Evolutionary conservation across 768 basidiomycete genomes (phyloP), one percentile per base, ranked within the genome.

Genomic region (Boletus insuetus): DNA sequence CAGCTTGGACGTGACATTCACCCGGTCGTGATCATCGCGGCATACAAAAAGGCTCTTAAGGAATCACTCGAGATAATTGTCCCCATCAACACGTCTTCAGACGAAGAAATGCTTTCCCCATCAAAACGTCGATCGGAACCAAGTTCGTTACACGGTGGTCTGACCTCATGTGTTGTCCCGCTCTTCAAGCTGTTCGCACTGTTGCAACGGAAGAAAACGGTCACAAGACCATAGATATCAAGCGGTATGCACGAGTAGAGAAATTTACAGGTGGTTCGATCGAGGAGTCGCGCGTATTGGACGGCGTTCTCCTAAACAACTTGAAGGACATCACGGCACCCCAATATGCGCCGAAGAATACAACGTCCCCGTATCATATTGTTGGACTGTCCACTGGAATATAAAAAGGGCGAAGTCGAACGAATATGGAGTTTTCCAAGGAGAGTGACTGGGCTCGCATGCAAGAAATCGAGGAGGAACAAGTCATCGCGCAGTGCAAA

Each of bases 361-460:
- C 82, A 79, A 58, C 90, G 92, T 61, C 97, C 96, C 4, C 75
- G 94, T 11, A 89, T 99, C 46, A 76, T 98, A 22, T 73, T 99
- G 40, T 75, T 98, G 39, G 94, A 97, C 71, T 98, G 95, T 71
- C 94, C 96, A 10, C 74, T 98, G 53, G 96, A 98, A 76, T 98
- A 99, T 77, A 99, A 98, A 77, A 98, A 98, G 79, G 96, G 96
- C 24, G 97, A 98, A 85, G 82, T 53, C 96, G 98, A 74, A 98
- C 96, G 55, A 97, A 98, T 70, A 98, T 98, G 80, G 96, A 98
- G 75, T 94, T 98, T 61, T 87, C 86, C 41, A 93, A 92, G 73
- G 95, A 95, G 76, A 79, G 79, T n/a, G 94, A 99, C 69, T 99
- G 94, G 92, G 85, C 87, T 51, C 77, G 92, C 45, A 88, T 93